Conservation (phyloP, 1,139 yeast genomes). For the Geotrichum australiense region DNA sequence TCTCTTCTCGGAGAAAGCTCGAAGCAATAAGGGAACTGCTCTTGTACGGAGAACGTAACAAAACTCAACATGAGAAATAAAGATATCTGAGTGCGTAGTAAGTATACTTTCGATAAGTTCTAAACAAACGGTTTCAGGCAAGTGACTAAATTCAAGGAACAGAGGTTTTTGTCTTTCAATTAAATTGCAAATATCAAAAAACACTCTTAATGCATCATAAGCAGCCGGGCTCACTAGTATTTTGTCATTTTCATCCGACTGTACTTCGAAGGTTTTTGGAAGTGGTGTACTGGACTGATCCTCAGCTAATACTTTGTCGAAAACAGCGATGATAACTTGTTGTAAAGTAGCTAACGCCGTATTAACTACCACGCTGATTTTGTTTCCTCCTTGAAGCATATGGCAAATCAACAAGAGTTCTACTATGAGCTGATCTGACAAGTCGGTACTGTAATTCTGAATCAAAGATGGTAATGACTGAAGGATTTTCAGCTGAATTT, state of each 20-base stretch:
- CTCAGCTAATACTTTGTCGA: constrained; percentile 51
- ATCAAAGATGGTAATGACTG: constrained; percentile 75
- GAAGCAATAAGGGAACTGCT: constrained; percentile 66
- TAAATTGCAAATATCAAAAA: constrained; percentile 63
- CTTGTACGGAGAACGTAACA: constrained; percentile 56
- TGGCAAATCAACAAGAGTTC: constrained; percentile 65
- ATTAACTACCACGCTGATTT: constrained; percentile 72
- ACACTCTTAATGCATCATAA: constrained; percentile 61
- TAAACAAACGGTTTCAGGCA: constrained; percentile 64
- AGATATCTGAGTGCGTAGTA: constrained; percentile 49
- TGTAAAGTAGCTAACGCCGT: constrained; percentile 92
- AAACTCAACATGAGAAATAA: constrained; percentile 56
- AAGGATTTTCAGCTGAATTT: constrained; percentile 78
- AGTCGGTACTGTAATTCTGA: constrained; percentile 50
- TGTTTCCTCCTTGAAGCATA: constrained; percentile 59
- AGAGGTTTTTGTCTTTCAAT: constrained; percentile 53
- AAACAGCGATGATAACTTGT: constrained; percentile 69
- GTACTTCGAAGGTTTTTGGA: constrained; percentile 21
- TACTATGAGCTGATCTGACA: constrained; percentile 52
- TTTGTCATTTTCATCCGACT: constrained; percentile 41
- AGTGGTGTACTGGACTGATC: constrained; percentile 31
- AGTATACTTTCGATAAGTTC: constrained; percentile 72
- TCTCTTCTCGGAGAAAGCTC: constrained; percentile 55
- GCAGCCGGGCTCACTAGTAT: constrained; percentile 47
- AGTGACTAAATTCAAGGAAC: constrained; percentile 45